A percentile compares a stretch with the other conserved stretches of the same genome.
These are phyloP conservation scores for Trifolium repens DNA, from an alignment of 306 rosid genomes.

Conservation along the genomic window DNA sequence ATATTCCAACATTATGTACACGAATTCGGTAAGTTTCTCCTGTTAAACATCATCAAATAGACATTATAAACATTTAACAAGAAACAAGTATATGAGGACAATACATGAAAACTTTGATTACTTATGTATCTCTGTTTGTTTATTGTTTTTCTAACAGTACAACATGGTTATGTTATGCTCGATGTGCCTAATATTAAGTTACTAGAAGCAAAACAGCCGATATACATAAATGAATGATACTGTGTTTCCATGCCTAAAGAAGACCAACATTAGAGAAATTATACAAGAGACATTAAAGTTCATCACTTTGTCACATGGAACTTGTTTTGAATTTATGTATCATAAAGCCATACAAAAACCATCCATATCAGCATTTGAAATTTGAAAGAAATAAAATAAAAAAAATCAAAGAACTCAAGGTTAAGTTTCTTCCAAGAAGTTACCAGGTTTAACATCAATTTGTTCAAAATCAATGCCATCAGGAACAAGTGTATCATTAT, in stretches of 20 bases:
- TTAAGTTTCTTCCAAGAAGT: conserved; percentile 18
- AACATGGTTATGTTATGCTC: conserved; percentile 2
- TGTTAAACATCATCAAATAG: conserved; percentile 47
- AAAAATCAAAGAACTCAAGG: conserved; percentile 5
- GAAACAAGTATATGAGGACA: neutral
- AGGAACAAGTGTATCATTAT: conserved; percentile 80
- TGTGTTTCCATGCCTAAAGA: conserved; percentile 14
- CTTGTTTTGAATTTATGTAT: neutral
- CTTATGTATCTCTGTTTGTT: neutral
- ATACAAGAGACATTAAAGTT: neutral
- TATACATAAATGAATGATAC: conserved; percentile 19
- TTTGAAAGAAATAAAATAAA: neutral
- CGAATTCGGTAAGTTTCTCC: conserved; percentile 91
- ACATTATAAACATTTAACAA: conserved; percentile 16
- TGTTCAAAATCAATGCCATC: conserved; percentile 80
- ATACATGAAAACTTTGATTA: neutral
- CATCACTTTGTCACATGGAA: conserved; percentile 18
- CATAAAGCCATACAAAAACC: conserved; percentile 17
- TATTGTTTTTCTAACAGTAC: conserved; percentile 26
- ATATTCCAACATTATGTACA: conserved; percentile 90
- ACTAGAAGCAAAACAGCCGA: conserved; percentile 4
- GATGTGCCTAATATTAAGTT: conserved; percentile 8
- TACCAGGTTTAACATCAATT: conserved; percentile 85
- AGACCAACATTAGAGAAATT: conserved; percentile 1
- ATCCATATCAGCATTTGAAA: neutral